Base-by-base conservation (phyloP, 805 yeast species). In the Ogataea haglerorum region DNA sequence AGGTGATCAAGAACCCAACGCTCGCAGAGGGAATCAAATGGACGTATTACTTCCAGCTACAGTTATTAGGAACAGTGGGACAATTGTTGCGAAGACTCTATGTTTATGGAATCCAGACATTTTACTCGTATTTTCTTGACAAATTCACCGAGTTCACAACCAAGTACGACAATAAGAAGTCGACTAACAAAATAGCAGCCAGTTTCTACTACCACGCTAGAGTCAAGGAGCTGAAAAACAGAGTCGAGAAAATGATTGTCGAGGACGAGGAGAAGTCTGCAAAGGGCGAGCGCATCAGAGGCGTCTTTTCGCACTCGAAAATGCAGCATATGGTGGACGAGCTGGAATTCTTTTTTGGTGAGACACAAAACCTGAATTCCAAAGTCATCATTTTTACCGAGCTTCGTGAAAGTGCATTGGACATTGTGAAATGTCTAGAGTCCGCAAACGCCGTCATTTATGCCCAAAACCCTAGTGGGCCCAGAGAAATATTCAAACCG, bases 301-400 rank as follows among this genome's bases (percentile, higher is more conserved):
- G 68, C 0, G 38, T 55, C 2, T 63, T 57, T 41, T 68, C 91
- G 3, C 97, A 91, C 64, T 84, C 86, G 1, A 93, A 93, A 54
- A 61, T 88, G 21, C 78, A 75, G 36, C 68, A 73, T 31, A 54
- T 85, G 34, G 64, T 78, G 15, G 72, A 74, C 8, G 85, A 83
- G 50, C 58, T 90, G 32, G 56, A 61, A 3, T 63, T 61, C 2
- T 90, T 87, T 53, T 80, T 82, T 46, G 54, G 60, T 3, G 54
- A 61, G 5, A 49, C 61, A 3, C 62, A 68, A 25, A 64, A 63
- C 10, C 51, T 59, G 2, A 74, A 79, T 38, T 84, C 95, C 1
- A 75, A 86, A 48, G 93, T 83, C 3, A 95, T 93, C 30, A 73
- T 93, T 0, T 93, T 93, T 60, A 85, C 95, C 0, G 96, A 90